These are phyloP conservation scores for Blumeria graminis DNA, from an alignment of 2,329 filamentous ascomycete species.

Conservation along the genomic window DNA sequence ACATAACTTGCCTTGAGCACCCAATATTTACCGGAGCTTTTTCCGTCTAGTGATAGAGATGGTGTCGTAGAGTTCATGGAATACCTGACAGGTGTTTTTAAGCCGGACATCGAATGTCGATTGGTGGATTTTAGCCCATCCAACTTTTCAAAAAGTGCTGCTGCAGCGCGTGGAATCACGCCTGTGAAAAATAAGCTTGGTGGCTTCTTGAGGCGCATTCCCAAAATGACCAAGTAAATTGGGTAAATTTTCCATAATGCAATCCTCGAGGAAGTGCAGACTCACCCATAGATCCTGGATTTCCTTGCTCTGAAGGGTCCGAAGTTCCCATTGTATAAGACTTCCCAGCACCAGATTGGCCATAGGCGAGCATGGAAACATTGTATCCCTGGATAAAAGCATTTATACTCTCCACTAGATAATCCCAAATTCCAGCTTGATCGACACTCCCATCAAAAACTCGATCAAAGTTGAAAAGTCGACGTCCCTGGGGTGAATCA, in stretches of 20 bases:
- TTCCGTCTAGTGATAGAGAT: conserved; percentile 3
- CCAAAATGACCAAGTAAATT: not conserved
- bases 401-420: conserved; percentile 68
- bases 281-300: conserved; percentile 56
- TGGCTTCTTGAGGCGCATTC: conserved; percentile 4
- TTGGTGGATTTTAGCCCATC: conserved; percentile 28
- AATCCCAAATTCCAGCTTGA: conserved; percentile 87
- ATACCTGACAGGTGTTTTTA: conserved; percentile 60
- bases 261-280: conserved; percentile 4
- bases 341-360: conserved; percentile 91
- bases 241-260: no score
- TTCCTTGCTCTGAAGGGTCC: conserved; percentile 51
- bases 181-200: conserved; percentile 25
- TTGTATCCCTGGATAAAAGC: conserved; percentile 94
- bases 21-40: conserved; percentile 48
- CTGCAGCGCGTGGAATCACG: conserved; percentile 82
- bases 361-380: conserved; percentile 89
- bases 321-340: conserved; percentile 98
- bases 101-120: conserved; percentile 48
- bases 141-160: conserved; percentile 68
- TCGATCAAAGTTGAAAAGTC: conserved; percentile 89
- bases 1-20: conserved; percentile 84
- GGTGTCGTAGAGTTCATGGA: conserved; percentile 23
- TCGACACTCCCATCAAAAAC: conserved; percentile 66
- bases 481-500: conserved; percentile 76